Percentiles rank a stretch among this genome's conserved stretches.
These are phyloP conservation scores for Rhinocladiella mackenziei DNA, from an alignment of 2,329 filamentous ascomycete genomes.

Conservation along the genomic window DNA sequence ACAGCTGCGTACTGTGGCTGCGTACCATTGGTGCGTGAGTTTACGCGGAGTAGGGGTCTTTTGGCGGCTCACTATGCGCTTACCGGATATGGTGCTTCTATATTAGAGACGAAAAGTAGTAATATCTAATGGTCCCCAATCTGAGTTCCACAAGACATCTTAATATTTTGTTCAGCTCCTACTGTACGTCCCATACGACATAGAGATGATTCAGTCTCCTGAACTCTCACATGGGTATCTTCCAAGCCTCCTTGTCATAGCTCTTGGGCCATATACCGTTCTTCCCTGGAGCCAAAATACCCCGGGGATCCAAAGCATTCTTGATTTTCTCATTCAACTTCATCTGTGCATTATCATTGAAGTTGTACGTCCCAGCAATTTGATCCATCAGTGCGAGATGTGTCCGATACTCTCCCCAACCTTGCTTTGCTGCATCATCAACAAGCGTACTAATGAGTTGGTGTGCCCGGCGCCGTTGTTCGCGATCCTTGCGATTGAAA, in stretches of 20 bases:
- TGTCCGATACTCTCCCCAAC: conserved; percentile 47
- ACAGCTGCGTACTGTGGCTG: too few species aligned
- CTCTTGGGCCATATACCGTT: conserved; percentile 44
- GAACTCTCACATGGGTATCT: not conserved
- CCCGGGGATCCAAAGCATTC: conserved; percentile 48
- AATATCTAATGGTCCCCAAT: too few species aligned
- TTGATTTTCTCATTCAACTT: conserved; percentile 47
- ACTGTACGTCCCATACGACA: too few species aligned
- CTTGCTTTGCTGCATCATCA: conserved; percentile 38
- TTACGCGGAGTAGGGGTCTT: too few species aligned
- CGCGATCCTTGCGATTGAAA: conserved; percentile 47
- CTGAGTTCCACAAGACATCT: too few species aligned
- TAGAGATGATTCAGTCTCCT: too few species aligned
- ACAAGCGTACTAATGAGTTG: conserved; percentile 36
- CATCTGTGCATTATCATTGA: conserved; percentile 40
- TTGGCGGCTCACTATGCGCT: too few species aligned
- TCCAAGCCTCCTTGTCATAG: conserved; percentile 32
- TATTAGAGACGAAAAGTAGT: too few species aligned
- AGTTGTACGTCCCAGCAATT: conserved; percentile 44
- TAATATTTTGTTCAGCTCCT: too few species aligned
- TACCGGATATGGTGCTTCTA: too few species aligned
- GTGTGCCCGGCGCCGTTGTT: conserved; percentile 38
- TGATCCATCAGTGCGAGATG: conserved; percentile 46
- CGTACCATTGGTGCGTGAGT: too few species aligned
- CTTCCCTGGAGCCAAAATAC: conserved; percentile 46